Base-by-base conservation (phyloP, 768 basidiomycete species). In the Termitomyces titanicus region DNA sequence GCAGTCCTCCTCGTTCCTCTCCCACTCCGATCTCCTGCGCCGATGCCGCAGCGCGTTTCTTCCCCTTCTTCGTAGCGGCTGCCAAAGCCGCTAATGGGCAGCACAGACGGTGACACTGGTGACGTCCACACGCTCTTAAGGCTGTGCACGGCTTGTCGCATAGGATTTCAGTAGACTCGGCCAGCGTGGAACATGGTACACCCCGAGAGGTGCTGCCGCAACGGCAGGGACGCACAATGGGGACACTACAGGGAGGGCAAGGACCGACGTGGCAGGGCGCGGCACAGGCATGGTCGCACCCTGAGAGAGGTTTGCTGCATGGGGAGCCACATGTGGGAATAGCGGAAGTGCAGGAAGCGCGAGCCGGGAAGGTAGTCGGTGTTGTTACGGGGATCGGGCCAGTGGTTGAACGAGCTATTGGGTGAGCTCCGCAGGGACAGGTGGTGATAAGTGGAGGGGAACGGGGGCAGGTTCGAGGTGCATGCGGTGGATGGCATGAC, bases 111-210 rank as follows among this genome's bases (percentile, higher is more conserved):
- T 78, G 76, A 66, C 97, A 98, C 58, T 88, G 85, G 64, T 99
- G 97, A 20, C 85, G 77, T 0, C 95, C 92, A 65, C 97, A 98
- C 8, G 82, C 79, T 15, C 94, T 82, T 10, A 93, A 73, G 0
- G 86, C 89, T 18, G 74, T 72, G 66, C 97, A 99, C 1, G 85
- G 81, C 31, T 82, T 80, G 53, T 93, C 88, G 69, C 97, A 98
- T 1, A 88, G 68, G 39, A 94, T 79, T 53, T 92, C 88, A 24
- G 64, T 64, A 20, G 68, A 75, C 25, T 64, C 67, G 42, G 72
- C 70, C 13, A 77, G 68, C 46, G 72, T 74, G 58, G 71, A 71
- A 66, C 95, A 98, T 3, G 74, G 68, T 13, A 86, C 71, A 20
- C 77, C 64, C 52, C 69, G 74, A 5, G 74, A 85, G 2, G 84